Evolutionary conservation across 2,329 filamentous ascomycete species (phyloP).

Genomic region (Dactylellina drechsleri): DNA sequence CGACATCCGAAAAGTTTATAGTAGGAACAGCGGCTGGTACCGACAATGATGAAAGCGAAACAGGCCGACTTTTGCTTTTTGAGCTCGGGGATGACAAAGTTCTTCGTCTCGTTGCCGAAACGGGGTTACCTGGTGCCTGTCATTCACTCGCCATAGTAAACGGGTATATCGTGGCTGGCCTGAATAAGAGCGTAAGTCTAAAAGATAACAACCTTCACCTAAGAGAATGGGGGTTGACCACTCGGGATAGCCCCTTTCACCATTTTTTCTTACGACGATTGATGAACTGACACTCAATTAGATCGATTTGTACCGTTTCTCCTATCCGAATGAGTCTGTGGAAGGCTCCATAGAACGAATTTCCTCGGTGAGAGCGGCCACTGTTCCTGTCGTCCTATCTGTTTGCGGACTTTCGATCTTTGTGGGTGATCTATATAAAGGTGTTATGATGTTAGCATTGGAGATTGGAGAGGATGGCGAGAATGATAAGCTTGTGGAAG

Average conservation of each 20-base stretch:
- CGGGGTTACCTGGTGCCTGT: slow-evolving; percentile 80
- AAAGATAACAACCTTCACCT: background rate
- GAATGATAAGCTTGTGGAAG: slow-evolving; percentile 74
- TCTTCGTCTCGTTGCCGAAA: slow-evolving; percentile 76
- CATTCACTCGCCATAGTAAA: slow-evolving; percentile 79
- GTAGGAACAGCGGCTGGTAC: slow-evolving; percentile 84
- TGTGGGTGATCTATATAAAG: slow-evolving; percentile 94
- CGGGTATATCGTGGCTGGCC: slow-evolving; percentile 81
- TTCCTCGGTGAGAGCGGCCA: slow-evolving; percentile 81
- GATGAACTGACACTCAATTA: slow-evolving; percentile 11
- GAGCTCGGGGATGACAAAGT: slow-evolving; percentile 80
- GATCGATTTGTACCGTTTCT: slow-evolving; percentile 56
- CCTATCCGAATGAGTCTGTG: slow-evolving; percentile 35
- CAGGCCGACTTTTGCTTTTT: slow-evolving; percentile 83
- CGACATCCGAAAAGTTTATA: slow-evolving; percentile 79
- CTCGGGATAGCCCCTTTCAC: too few relatives aligned
- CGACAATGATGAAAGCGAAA: slow-evolving; percentile 69
- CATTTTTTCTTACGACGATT: background rate
- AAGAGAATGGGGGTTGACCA: too few relatives aligned
- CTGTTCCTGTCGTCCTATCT: slow-evolving; percentile 82
- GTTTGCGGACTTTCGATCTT: slow-evolving; percentile 80
- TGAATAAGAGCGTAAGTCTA: slow-evolving; percentile 81
- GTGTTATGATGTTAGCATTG: slow-evolving; percentile 61
- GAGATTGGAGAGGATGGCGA: slow-evolving; percentile 68
- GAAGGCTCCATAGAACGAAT: slow-evolving; percentile 67